Base-by-base conservation (phyloP, 345 rosid genomes). In the Citrus medica region DNA sequence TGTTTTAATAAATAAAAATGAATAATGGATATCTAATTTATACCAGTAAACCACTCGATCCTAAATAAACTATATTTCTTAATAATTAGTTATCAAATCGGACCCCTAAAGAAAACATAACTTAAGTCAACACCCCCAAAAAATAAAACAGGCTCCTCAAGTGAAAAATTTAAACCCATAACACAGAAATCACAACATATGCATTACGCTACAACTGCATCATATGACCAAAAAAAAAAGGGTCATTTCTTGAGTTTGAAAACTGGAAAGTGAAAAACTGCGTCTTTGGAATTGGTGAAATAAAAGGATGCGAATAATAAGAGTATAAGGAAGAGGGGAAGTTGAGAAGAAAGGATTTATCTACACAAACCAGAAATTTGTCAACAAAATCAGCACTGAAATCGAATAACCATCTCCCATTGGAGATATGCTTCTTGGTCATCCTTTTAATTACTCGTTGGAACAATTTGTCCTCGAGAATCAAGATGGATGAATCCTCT, bases 401-500 rank as follows among this genome's bases (percentile, higher is more conserved):
- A 69, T 13, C 42, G 42, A 16, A 40, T 40, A 38, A 42, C 67
- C 61, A 67, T 73, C 53, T 70, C 55, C 76, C 74, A 37, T 19
- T 73, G 76, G 5, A 76, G 53, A 55, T 35, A 42, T 62, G 75
- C 35, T 75, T 80, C 35, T 60, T 80, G 35, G 22, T 46, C 77
- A 56, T 74, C 28, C 2, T 22, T 38, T 19, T 35, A 19, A 5
- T 33, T 17, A 71, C 30, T 22, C 4, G 28, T 16, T 56, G 48
- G 17, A 74, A 74, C 28, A 62, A 4, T 8, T 76, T 37, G 24
- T 24, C 46, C 22, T 28, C 21, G 3, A 48, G 22, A 48, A 42
- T 42, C 12, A 42, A 12, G 24, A 30, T 46, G 69, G 7, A 22
- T 25, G 61, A 48, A 63, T 32, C 55, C 22, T 38, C 33, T 0